Base-by-base conservation (phyloP, 1,284 basidiomycete species). In the Thecaphora thlaspeos region DNA sequence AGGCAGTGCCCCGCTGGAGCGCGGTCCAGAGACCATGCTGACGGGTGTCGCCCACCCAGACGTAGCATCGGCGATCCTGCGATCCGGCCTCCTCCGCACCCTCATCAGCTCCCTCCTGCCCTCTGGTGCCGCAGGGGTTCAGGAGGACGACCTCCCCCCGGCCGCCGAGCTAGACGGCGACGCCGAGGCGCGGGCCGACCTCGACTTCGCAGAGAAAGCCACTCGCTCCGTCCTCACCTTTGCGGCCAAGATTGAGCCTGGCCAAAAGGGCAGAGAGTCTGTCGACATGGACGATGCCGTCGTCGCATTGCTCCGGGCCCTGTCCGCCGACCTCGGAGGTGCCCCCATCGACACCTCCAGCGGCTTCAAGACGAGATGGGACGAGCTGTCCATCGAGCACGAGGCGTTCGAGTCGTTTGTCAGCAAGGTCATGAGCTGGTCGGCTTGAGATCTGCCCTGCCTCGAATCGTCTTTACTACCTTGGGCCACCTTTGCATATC, bases 171-270 rank as follows among this genome's bases (percentile, higher is more conserved):
- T 81, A 3, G 85, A 89, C 61, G 90, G 88, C 7, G 87, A 89
- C 66, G 4, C 48, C 11, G 63, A 73, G 77, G 80, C 40, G 28
- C 84, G 84, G 21, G 81, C 81, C 8, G 92, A 95, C 77, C 71
- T 80, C 4, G 89, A 93, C 69, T 89, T 88, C 55, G 85, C 88
- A 72, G 91, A 93, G 79, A 91, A 91, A 75, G 81, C 87, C 0
- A 72, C 88, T 17, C 82, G 85, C 81, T 86, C 79, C 45, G 78
- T 83, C 12, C 11, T 66, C 34, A 57, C 66, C 14, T 73, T 78
- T n/a, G 75, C 56, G 17, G 36, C 47, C 17, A 57, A 61, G 41
- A 42, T 55, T 8, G 43, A 49, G 17, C 2, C 36, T 7, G 28
- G 28, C 14, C 8, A 7, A 7, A 7, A 30, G 28, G 28, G 28